Conservation (phyloP, 1,284 basidiomycete genomes). For the Sanghuangporus sanghuang region DNA sequence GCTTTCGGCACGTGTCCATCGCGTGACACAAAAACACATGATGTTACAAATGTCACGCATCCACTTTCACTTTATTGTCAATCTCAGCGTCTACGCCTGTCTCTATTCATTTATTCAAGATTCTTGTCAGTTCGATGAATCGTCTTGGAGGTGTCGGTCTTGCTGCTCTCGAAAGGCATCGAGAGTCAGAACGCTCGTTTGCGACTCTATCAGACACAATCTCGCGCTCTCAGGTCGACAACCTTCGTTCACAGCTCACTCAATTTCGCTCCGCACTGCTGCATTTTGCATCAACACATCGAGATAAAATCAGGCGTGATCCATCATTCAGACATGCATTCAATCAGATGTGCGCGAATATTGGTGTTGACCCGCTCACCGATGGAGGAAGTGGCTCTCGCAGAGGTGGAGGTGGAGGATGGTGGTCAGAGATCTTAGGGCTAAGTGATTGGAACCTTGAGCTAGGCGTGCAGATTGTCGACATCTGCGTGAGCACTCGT, state of each 20-base stretch:
- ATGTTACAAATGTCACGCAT: not conserved
- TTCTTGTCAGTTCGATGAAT: not conserved
- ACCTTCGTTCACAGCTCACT: constrained; percentile 77
- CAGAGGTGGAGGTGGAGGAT: constrained; percentile 44
- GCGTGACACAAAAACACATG: not conserved
- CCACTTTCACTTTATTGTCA: too few relatives aligned
- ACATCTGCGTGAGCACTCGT: constrained; percentile 89
- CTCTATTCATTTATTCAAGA: not conserved
- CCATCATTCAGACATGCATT: constrained; percentile 90
- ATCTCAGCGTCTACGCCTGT: not conserved
- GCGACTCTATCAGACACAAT: constrained; percentile 77
- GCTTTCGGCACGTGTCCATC: not conserved
- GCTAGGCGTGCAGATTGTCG: constrained; percentile 94
- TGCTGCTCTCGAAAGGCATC: constrained; percentile 71
- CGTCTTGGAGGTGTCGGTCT: constrained; percentile 37
- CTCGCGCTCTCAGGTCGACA: constrained; percentile 69
- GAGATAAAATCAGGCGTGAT: constrained; percentile 80
- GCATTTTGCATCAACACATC: constrained; percentile 80
- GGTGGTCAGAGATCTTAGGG: constrained; percentile 86
- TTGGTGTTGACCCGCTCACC: constrained; percentile 93
- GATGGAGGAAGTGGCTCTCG: constrained; percentile 31
- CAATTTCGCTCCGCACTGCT: constrained; percentile 81
- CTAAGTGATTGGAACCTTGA: constrained; percentile 95
- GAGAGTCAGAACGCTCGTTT: constrained; percentile 72
- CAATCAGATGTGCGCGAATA: constrained; percentile 92